Evolutionary conservation across 352 stramenopile genomes (phyloP).

Genomic region (Globisporangium mamillatum): DNA sequence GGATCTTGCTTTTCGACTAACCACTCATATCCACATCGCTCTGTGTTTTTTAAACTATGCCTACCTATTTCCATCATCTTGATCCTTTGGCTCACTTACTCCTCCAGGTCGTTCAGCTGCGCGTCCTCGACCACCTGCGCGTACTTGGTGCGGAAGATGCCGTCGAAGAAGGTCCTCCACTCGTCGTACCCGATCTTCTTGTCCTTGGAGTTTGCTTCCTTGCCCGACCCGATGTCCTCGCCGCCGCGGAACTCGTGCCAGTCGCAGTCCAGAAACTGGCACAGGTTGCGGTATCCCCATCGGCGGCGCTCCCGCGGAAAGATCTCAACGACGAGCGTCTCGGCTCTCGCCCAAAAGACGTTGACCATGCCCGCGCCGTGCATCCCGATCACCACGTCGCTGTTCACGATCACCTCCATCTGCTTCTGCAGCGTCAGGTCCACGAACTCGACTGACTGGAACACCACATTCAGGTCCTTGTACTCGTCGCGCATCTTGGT

Average conservation of each 20-base stretch:
- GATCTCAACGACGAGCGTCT: constrained; percentile 68
- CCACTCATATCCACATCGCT: background rate
- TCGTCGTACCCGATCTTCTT: constrained; percentile 51
- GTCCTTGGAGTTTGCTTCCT: constrained; percentile 45
- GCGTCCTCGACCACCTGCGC: constrained; percentile 12
- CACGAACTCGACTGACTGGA: constrained; percentile 68
- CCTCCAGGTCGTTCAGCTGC: constrained; percentile 1
- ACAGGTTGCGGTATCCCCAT: constrained; percentile 79
- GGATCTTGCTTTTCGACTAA: too few relatives aligned
- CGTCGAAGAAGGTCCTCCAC: constrained; percentile 55
- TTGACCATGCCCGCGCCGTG: constrained; percentile 82
- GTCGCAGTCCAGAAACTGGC: constrained; percentile 62
- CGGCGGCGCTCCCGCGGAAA: constrained; percentile 50
- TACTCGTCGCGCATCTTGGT: constrained; percentile 38
- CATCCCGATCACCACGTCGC: constrained; percentile 81
- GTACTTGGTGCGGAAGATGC: constrained; percentile 33
- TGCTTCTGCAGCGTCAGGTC: constrained; percentile 51
- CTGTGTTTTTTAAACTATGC: background rate
- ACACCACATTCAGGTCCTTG: constrained; percentile 31
- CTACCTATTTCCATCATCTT: background rate
- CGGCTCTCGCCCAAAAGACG: constrained; percentile 52
- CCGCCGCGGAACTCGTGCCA: constrained; percentile 57
- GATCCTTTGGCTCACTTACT: constrained; percentile 18
- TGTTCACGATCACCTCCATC: constrained; percentile 59
- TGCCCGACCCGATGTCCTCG: constrained; percentile 24